phyloP scores from a whole-genome alignment of 192 early-diverging fungal genomes.

The Gamsiella multidivaricata region DNA sequence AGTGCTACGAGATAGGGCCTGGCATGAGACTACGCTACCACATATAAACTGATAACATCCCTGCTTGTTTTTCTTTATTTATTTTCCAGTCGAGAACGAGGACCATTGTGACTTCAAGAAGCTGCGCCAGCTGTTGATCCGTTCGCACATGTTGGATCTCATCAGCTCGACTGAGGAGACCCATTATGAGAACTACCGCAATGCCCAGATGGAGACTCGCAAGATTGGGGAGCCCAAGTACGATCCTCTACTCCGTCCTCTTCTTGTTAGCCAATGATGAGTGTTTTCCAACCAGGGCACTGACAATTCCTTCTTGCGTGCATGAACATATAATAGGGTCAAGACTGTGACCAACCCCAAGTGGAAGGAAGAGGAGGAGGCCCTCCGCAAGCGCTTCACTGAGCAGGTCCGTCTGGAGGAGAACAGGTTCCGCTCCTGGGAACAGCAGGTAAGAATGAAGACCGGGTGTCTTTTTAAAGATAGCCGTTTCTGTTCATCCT shows the following conservation, averaged over 20 bases:
- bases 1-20: no score
- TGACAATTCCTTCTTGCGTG: no score
- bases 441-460: conserved; percentile 85
- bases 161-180: conserved; percentile 92
- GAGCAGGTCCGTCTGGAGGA: conserved; percentile 98
- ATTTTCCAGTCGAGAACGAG: conserved; percentile 89
- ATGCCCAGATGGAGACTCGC: conserved; percentile 88
- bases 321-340: conserved; percentile 57
- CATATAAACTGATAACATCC: no score
- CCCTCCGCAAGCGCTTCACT: conserved; percentile 94
- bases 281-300: no score
- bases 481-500: background rate
- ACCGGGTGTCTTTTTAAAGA: no score
- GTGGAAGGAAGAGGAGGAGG: conserved; percentile 99
- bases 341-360: conserved; percentile 87
- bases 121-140: conserved; percentile 94
- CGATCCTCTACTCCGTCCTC: background rate
- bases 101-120: conserved; percentile 98
- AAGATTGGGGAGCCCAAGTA: conserved; percentile 88
- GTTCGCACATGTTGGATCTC: conserved; percentile 97
- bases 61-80: no score
- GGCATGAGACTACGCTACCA: no score
- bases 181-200: conserved; percentile 96
- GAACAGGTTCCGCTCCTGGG: conserved; percentile 98
- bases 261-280: no score